These are phyloP conservation scores for Staphylotrichum tortipilum DNA, from an alignment of 495 filamentous ascomycete genomes.

Conservation along the genomic window DNA sequence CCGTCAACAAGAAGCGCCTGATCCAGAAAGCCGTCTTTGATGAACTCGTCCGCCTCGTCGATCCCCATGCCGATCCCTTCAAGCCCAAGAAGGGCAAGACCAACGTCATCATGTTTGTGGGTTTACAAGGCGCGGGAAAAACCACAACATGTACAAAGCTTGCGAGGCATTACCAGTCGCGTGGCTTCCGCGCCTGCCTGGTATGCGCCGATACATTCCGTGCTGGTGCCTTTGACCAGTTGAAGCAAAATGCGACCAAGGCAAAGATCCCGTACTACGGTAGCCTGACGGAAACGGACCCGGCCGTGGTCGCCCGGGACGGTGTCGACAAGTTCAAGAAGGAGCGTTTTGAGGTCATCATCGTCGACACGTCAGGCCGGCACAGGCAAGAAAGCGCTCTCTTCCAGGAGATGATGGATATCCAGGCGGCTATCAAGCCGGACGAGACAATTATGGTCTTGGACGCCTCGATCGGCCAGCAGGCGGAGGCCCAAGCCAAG, in stretches of 20 bases:
- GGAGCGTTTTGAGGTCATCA: slow-evolving; percentile 96
- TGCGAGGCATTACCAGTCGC: slow-evolving; percentile 85
- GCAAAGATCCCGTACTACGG: slow-evolving; percentile 99
- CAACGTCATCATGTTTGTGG: slow-evolving; percentile 99
- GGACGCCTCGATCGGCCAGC: slow-evolving; percentile 91
- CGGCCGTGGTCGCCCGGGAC: slow-evolving; percentile 82
- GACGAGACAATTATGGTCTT: slow-evolving; percentile 99
- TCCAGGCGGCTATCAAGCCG: slow-evolving; percentile 80
- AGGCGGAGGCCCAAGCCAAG: slow-evolving; percentile 85
- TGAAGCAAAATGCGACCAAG: slow-evolving; percentile 98
- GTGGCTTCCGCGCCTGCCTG: slow-evolving; percentile 88
- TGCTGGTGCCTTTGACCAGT: slow-evolving; percentile 94
- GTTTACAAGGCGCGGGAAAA: slow-evolving; percentile 93
- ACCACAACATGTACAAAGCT: slow-evolving; percentile 98
- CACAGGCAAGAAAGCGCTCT: slow-evolving; percentile 92
- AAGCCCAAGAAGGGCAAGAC: slow-evolving; percentile 92
- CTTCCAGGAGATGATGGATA: slow-evolving; percentile 97
- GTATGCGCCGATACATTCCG: slow-evolving; percentile 99
- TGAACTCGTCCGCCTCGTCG: slow-evolving; percentile 88
- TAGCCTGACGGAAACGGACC: slow-evolving; percentile 90
- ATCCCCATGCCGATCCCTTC: slow-evolving; percentile 92
- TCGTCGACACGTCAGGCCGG: slow-evolving; percentile 91
- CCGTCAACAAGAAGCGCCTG: slow-evolving; percentile 92
- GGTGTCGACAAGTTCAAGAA: slow-evolving; percentile 99
- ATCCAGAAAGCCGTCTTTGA: slow-evolving; percentile 99